Percentiles rank a stretch among this genome's conserved stretches.
Evolutionary conservation across 2,329 filamentous ascomycete species (phyloP).

Genomic region (Alternaria conjuncta): DNA sequence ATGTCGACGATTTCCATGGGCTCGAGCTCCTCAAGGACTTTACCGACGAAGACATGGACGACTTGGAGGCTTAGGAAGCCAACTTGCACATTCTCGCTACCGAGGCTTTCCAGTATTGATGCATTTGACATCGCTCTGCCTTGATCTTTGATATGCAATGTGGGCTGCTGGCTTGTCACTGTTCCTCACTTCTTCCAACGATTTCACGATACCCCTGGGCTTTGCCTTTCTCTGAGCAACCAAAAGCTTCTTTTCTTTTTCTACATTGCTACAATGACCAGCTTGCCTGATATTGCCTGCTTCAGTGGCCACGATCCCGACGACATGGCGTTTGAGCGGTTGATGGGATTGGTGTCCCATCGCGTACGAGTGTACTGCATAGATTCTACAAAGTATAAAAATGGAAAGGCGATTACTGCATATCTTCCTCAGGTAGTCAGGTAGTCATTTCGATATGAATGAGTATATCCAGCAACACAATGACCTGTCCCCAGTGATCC

Average conservation of each 20-base stretch:
- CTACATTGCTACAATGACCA: background rate
- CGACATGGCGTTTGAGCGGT: slow-evolving; percentile 2
- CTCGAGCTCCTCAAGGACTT: slow-evolving; percentile 43
- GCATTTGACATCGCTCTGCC: background rate
- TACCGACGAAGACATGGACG: slow-evolving; percentile 35
- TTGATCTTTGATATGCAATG: background rate
- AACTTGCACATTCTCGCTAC: background rate
- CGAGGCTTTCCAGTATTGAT: background rate
- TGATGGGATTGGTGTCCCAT: background rate
- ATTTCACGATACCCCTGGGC: slow-evolving; percentile 22
- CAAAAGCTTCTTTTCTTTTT: slow-evolving; percentile 11
- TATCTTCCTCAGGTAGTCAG: background rate
- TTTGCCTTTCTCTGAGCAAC: slow-evolving; percentile 6
- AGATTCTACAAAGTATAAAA: background rate
- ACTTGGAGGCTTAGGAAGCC: slow-evolving; percentile 12
- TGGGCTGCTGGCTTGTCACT: background rate
- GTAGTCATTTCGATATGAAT: background rate
- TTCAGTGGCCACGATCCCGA: slow-evolving; percentile 1
- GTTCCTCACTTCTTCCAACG: background rate
- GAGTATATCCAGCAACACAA: background rate
- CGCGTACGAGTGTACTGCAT: background rate
- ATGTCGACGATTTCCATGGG: slow-evolving; percentile 32
- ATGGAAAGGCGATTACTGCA: background rate
- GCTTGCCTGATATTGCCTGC: background rate
- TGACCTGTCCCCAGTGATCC: background rate